Conservation (phyloP, 352 stramenopile genomes). For the Thraustotheca clavata region DNA sequence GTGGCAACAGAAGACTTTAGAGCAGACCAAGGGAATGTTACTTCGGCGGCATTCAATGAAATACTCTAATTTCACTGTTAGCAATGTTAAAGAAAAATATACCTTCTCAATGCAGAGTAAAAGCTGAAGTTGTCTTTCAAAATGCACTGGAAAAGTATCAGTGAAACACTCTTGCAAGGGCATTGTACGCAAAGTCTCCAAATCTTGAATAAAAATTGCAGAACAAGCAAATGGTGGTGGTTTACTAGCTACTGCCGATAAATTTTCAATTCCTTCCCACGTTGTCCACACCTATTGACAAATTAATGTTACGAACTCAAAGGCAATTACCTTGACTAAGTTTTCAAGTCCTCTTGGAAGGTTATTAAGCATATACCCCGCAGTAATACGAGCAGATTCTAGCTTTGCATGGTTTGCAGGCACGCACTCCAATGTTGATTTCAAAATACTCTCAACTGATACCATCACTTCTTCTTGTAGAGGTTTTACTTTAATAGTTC, state of each 20-base stretch:
- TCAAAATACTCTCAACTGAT: neutral
- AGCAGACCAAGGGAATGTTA: neutral
- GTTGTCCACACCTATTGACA: neutral
- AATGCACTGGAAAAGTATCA: neutral
- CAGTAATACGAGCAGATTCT: neutral
- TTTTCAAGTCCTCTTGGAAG: neutral
- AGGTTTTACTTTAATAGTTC: neutral
- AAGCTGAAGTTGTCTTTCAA: neutral
- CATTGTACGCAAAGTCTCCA: neutral
- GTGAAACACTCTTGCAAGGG: neutral
- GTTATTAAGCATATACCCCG: neutral
- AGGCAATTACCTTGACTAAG: neutral
- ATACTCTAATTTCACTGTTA: neutral
- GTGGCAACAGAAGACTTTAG: neutral
- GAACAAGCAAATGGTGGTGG: neutral
- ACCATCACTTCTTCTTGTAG: neutral
- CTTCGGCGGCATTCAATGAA: neutral
- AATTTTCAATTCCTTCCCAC: slow-evolving; percentile 5
- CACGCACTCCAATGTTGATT: neutral
- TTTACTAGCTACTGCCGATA: neutral
- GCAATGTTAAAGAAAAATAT: neutral
- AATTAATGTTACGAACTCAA: neutral
- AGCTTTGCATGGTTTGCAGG: neutral
- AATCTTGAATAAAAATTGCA: neutral
- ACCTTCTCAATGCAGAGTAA: neutral